phyloP scores from a whole-genome alignment of 768 basidiomycete genomes.

The Mrakia frigida region DNA sequence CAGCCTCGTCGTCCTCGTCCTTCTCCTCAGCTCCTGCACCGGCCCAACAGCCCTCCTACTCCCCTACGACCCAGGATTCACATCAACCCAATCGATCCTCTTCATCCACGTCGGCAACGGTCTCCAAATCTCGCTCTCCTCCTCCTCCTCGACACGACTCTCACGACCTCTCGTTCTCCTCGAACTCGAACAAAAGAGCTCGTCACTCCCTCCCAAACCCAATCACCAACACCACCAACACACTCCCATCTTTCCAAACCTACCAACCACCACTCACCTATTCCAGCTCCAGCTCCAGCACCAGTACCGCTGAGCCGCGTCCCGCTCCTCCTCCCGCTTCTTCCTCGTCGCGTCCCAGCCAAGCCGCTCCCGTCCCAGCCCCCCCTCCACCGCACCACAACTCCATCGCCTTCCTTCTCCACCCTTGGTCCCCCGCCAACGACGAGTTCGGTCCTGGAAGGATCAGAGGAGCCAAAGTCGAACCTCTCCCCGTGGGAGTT shows the following conservation, averaged over 20 bases:
- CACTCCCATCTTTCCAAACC: background rate
- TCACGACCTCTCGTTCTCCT: background rate
- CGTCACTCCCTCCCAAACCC: conserved; percentile 11
- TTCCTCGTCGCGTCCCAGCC: background rate
- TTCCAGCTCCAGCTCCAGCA: too few relatives aligned
- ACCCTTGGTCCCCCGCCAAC: conserved; percentile 3
- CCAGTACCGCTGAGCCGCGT: too few relatives aligned
- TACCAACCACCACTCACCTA: background rate
- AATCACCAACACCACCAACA: too few relatives aligned
- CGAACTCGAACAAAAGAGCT: background rate
- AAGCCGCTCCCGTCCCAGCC: background rate
- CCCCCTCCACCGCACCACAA: background rate
- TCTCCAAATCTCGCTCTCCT: background rate
- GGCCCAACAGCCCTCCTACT: background rate
- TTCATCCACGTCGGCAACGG: background rate
- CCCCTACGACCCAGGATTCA: background rate
- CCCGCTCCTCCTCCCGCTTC: background rate
- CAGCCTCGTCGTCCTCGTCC: background rate
- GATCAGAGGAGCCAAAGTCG: conserved; percentile 6
- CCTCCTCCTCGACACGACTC: background rate
- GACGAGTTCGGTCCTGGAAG: conserved; percentile 15
- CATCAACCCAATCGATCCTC: background rate
- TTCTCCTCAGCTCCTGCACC: background rate
- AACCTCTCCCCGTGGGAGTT: background rate
- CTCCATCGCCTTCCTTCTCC: conserved; percentile 7